phyloP scores from a whole-genome alignment of 805 yeast genomes.

The Candida parachauliodes region DNA sequence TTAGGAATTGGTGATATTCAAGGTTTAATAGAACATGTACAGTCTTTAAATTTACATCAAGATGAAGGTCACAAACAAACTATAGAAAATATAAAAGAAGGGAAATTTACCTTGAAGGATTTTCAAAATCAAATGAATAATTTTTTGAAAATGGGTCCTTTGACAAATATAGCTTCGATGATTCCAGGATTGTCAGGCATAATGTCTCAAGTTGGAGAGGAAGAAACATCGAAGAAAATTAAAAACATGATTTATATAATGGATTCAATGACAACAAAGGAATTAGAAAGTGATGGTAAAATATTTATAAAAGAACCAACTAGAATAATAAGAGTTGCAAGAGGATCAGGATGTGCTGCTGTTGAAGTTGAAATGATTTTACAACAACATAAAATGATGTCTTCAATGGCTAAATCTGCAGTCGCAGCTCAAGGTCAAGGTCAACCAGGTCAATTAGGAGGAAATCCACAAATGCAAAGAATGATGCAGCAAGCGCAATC shows the following conservation, averaged over 20 bases:
- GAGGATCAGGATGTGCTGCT: conserved; percentile 91
- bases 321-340: conserved; percentile 84
- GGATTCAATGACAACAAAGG: conserved; percentile 95
- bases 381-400: conserved; percentile 91
- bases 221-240: conserved; percentile 79
- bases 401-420: conserved; percentile 78
- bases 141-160: conserved; percentile 94
- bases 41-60: conserved; percentile 66
- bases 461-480: conserved; percentile 45
- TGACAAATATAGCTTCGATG: conserved; percentile 91
- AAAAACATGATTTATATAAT: conserved; percentile 86
- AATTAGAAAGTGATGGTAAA: conserved; percentile 85
- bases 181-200: conserved; percentile 85
- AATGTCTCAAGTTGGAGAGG: conserved; percentile 86
- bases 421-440: conserved; percentile 33
- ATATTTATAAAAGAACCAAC: conserved; percentile 77
- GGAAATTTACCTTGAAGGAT: conserved; percentile 88
- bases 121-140: conserved; percentile 93
- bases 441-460: conserved; percentile 11
- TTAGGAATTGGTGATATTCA: conserved; percentile 95
- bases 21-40: conserved; percentile 90
- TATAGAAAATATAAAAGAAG: conserved; percentile 89
- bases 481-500: conserved; percentile 55
- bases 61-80: conserved; percentile 79
- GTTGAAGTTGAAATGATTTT: conserved; percentile 91